phyloP scores from a whole-genome alignment of 2,329 filamentous ascomycete species.

The Verticillium zaregamsianum region DNA sequence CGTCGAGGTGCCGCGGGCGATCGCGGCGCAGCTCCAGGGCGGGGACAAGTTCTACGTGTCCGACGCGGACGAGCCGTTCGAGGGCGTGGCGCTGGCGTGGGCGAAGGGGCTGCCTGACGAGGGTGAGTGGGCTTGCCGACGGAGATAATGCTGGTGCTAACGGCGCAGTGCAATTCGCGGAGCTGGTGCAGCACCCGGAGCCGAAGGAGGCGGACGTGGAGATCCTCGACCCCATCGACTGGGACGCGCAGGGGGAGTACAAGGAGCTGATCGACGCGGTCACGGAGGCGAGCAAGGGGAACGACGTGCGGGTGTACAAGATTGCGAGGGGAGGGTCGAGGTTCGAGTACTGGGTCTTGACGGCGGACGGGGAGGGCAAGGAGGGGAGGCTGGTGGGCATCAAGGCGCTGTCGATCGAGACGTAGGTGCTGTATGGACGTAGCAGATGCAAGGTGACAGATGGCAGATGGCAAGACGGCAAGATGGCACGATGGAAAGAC shows the following conservation, averaged over 20 bases:
- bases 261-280: constrained; percentile 65
- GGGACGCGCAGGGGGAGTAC: constrained; percentile 72
- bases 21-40: constrained; percentile 45
- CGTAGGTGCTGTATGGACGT: constrained; percentile 26
- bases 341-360: constrained; percentile 77
- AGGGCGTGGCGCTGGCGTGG: constrained; percentile 67
- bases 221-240: constrained; percentile 65
- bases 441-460: no score
- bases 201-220: constrained; percentile 54
- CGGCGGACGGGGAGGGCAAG: constrained; percentile 50
- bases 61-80: constrained; percentile 83
- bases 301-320: constrained; percentile 70
- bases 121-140: constrained; percentile 37
- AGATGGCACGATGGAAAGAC: no score
- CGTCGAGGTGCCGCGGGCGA: constrained; percentile 54
- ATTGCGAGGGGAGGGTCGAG: constrained; percentile 60
- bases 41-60: constrained; percentile 65
- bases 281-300: constrained; percentile 55
- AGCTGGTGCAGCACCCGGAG: constrained; percentile 56
- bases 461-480: neutral
- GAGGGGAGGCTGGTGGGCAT: constrained; percentile 67
- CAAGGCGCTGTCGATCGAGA: constrained; percentile 76
- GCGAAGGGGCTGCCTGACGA: constrained; percentile 55
- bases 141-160: neutral
- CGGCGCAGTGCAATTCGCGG: constrained; percentile 53